A percentile compares a stretch with the other conserved stretches of the same genome.
Conservation (phyloP, 225 moss, liverwort and hornwort species). For the Physcomitrellopsis africana region DNA sequence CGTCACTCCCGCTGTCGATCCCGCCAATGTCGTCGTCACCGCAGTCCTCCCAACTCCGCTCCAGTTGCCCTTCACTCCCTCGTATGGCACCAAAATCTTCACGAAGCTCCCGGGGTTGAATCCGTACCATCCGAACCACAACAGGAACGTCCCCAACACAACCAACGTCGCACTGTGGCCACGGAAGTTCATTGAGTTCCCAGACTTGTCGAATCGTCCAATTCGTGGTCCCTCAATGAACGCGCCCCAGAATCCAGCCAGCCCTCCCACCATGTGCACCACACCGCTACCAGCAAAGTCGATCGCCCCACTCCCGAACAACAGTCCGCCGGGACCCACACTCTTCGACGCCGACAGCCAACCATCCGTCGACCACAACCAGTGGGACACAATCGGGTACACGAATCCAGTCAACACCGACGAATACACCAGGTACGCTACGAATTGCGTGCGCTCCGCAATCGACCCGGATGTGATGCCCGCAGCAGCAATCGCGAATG, state of each 20-base stretch:
- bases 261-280: conserved; percentile 66
- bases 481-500: conserved; percentile 68
- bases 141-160: conserved; percentile 71
- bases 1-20: conserved; percentile 68
- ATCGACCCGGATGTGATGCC: conserved; percentile 70
- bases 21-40: conserved; percentile 74
- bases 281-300: conserved; percentile 70
- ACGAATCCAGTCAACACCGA: conserved; percentile 68
- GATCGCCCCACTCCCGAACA: conserved; percentile 60
- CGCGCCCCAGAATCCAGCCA: conserved; percentile 64
- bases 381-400: conserved; percentile 63
- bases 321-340: conserved; percentile 1
- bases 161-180: conserved; percentile 84
- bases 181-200: conserved; percentile 52
- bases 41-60: conserved; percentile 76
- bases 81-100: conserved; percentile 43
- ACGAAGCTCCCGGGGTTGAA: conserved; percentile 78
- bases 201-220: conserved; percentile 62
- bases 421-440: conserved; percentile 61
- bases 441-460: conserved; percentile 65
- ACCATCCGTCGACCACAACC: conserved; percentile 54
- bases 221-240: conserved; percentile 66
- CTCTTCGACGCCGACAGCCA: conserved; percentile 42
- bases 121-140: conserved; percentile 93
- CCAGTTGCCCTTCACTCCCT: conserved; percentile 63